A percentile compares a stretch with the other conserved stretches of the same genome.
phyloP scores from a whole-genome alignment of 495 filamentous ascomycete species.

The Penicillium parvum region DNA sequence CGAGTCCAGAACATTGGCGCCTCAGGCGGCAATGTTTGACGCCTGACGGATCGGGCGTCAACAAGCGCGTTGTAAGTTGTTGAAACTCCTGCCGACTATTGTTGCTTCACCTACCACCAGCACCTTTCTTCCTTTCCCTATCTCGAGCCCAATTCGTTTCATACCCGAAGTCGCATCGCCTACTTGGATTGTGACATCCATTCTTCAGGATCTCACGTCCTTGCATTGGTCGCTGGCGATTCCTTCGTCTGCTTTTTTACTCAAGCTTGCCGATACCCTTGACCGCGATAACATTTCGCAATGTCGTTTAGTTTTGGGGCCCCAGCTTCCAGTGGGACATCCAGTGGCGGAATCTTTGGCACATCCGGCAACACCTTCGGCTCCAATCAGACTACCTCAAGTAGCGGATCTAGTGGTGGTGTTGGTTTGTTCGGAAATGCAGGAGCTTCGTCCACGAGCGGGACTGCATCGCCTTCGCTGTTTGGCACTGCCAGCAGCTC shows the following conservation, averaged over 20 bases:
- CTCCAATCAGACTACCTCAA: constrained; percentile 27
- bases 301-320: constrained; percentile 39
- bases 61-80: constrained; percentile 16
- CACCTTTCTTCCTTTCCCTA: constrained; percentile 2
- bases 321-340: constrained; percentile 30
- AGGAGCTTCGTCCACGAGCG: constrained; percentile 34
- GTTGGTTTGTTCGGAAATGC: constrained; percentile 45
- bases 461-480: constrained; percentile 28
- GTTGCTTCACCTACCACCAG: constrained; percentile 14
- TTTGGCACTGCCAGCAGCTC: constrained; percentile 32
- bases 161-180: constrained; percentile 4
- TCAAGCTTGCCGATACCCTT: constrained; percentile 15
- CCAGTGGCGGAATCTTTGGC: constrained; percentile 38
- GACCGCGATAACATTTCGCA: constrained; percentile 18
- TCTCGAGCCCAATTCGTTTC: constrained; percentile 9
- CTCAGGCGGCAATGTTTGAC: constrained; percentile 21
- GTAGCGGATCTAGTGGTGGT: constrained; percentile 27
- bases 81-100: constrained; percentile 27
- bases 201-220: constrained; percentile 13
- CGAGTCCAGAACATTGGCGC: constrained; percentile 33
- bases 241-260: constrained; percentile 18
- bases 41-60: constrained; percentile 13
- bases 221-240: constrained; percentile 15
- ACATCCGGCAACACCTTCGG: constrained; percentile 33
- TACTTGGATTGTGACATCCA: constrained; percentile 9